Conservation (phyloP, 2,329 filamentous ascomycete species). For the Nothomitra cinnamomea region DNA sequence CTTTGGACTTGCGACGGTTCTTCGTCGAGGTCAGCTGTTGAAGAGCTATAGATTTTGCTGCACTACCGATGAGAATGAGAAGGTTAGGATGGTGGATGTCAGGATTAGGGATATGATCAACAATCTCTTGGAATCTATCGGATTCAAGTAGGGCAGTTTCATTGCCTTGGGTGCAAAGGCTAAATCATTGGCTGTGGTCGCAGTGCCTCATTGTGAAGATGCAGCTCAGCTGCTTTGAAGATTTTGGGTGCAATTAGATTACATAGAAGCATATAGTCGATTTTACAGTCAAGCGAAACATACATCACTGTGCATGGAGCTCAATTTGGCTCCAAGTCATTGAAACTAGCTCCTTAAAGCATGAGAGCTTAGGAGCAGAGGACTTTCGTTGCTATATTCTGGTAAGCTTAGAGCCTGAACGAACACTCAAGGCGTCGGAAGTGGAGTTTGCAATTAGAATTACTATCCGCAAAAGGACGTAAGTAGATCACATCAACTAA, state of each 20-base stretch:
- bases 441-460: too few species aligned
- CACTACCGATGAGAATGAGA: constrained; percentile 13
- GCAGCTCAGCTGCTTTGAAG: background rate
- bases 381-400: too few species aligned
- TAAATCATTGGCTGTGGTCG: constrained; percentile 14
- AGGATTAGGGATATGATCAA: constrained; percentile 11
- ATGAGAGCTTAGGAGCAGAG: too few species aligned
- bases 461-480: too few species aligned
- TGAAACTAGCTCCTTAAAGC: background rate
- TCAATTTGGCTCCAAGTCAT: background rate
- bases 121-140: constrained; percentile 13
- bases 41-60: constrained; percentile 13
- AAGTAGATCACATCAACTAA: too few species aligned
- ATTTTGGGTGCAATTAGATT: background rate
- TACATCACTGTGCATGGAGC: background rate
- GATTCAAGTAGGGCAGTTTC: constrained; percentile 12
- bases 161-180: constrained; percentile 12
- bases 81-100: constrained; percentile 12
- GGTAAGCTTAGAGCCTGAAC: too few species aligned
- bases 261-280: background rate
- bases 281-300: background rate
- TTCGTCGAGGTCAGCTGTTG: constrained; percentile 11
- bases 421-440: too few species aligned
- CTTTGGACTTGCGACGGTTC: constrained; percentile 8
- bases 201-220: constrained; percentile 12